Evolutionary conservation across 1,284 basidiomycete species (phyloP).

Genomic region (Agroathelia rolfsii): DNA sequence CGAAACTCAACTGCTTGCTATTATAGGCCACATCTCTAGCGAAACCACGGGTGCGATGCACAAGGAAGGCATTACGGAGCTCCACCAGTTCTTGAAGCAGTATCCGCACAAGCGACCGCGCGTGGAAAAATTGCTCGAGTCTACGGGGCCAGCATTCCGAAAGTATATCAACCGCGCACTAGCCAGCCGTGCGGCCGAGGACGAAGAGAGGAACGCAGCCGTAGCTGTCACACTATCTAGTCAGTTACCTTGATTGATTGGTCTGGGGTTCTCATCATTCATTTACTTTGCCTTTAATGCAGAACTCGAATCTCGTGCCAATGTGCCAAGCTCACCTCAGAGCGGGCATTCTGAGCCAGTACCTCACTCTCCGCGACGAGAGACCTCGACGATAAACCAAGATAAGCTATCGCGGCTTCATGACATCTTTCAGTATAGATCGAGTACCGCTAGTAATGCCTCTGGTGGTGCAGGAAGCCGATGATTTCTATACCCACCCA

Average conservation of each 20-base stretch:
- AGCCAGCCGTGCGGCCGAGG: conserved; percentile 76
- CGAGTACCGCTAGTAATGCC: conserved; percentile 56
- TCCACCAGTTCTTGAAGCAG: conserved; percentile 89
- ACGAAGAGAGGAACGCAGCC: conserved; percentile 67
- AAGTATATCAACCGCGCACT: conserved; percentile 79
- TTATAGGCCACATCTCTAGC: conserved; percentile 86
- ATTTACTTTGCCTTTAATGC: conserved; percentile 8
- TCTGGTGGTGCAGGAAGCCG: conserved; percentile 34
- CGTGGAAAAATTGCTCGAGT: conserved; percentile 79
- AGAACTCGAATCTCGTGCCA: conserved; percentile 60
- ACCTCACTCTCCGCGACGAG: conserved; percentile 17
- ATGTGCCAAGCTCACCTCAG: conserved; percentile 21
- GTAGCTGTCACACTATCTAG: conserved; percentile 72
- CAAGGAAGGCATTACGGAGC: conserved; percentile 89
- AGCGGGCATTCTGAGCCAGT: conserved; percentile 21
- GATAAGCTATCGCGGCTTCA: conserved; percentile 68
- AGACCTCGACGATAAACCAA: conserved; percentile 32
- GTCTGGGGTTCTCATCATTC: conserved; percentile 2
- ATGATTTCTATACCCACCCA: too few relatives aligned
- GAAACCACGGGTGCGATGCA: conserved; percentile 76
- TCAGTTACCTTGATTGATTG: conserved; percentile 27
- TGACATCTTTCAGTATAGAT: conserved; percentile 73
- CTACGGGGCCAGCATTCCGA: conserved; percentile 72
- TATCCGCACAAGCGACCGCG: conserved; percentile 82
- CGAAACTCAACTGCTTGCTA: conserved; percentile 69